Conservation (phyloP, 768 basidiomycete genomes). For the Panaeolus cyanescens region DNA sequence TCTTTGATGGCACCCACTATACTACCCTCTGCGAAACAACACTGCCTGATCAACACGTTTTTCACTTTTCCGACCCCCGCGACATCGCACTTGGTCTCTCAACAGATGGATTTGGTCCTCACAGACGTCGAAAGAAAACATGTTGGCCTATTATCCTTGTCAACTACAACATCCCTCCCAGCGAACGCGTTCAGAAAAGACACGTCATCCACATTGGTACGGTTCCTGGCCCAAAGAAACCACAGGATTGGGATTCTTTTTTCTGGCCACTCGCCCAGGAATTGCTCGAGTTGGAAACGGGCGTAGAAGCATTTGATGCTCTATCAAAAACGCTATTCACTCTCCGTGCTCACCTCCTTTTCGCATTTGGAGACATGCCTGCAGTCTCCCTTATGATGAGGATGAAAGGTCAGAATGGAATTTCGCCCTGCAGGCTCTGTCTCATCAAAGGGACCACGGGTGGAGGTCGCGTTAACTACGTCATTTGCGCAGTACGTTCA, state of each 20-base stretch:
- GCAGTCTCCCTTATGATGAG: conserved; percentile 20
- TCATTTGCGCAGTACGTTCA: conserved; percentile 2
- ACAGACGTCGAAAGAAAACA: conserved; percentile 26
- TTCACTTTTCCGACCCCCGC: conserved; percentile 33
- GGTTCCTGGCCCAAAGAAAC: conserved; percentile 44
- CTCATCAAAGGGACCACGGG: conserved; percentile 24
- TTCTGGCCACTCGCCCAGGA: conserved; percentile 39
- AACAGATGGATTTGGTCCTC: conserved; percentile 41
- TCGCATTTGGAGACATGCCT: conserved; percentile 23
- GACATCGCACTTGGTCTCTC: conserved; percentile 39
- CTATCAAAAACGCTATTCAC: conserved; percentile 2
- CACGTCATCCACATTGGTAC: conserved; percentile 34
- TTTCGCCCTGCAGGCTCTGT: conserved; percentile 32
- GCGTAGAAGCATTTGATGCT: conserved; percentile 30
- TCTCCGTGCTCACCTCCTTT: conserved; percentile 18
- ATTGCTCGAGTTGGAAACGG: conserved; percentile 28
- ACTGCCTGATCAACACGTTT: conserved; percentile 33
- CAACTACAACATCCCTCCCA: conserved; percentile 30
- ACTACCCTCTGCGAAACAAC: conserved; percentile 13
- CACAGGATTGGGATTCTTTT: conserved; percentile 41
- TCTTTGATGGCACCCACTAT: conserved; percentile 39
- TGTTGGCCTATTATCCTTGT: conserved; percentile 40
- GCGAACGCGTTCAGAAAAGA: conserved; percentile 29
- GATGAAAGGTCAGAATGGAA: conserved; percentile 42
- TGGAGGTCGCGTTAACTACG: too few species aligned